Conservation (phyloP, 73 alveolate genomes). For the Paramecium biaurelia region DNA sequence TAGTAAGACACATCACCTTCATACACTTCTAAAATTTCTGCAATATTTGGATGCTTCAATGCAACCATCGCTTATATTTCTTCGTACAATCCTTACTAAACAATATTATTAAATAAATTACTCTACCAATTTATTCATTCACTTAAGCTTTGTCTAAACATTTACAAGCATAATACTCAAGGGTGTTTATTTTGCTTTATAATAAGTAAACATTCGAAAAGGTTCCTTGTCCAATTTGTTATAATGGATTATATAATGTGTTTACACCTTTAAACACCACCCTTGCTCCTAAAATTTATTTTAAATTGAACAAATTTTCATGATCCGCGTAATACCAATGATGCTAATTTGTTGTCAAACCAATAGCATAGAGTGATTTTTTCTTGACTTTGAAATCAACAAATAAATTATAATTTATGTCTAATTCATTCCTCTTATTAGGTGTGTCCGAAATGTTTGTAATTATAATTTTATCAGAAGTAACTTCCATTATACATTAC, state of each 20-base stretch:
- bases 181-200: background rate
- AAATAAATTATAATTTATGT: background rate
- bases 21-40: background rate
- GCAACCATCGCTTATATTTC: slow-evolving; percentile 8
- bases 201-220: slow-evolving; percentile 34
- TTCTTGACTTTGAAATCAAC: background rate
- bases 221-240: slow-evolving; percentile 28
- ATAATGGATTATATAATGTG: background rate
- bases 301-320: background rate
- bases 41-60: background rate
- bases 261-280: background rate
- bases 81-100: background rate
- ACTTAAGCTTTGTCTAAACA: background rate
- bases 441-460: background rate
- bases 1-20: slow-evolving; percentile 39
- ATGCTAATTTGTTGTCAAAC: background rate
- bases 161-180: background rate
- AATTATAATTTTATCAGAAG: background rate
- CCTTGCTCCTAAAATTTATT: background rate
- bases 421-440: background rate
- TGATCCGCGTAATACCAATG: slow-evolving; percentile 24
- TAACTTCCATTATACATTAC: background rate
- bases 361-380: background rate
- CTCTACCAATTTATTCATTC: background rate
- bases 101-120: background rate